Evolutionary conservation across 305 asterid species (phyloP), one percentile per base, ranked within the genome.

Genomic region (Fraxinus baroniana): DNA sequence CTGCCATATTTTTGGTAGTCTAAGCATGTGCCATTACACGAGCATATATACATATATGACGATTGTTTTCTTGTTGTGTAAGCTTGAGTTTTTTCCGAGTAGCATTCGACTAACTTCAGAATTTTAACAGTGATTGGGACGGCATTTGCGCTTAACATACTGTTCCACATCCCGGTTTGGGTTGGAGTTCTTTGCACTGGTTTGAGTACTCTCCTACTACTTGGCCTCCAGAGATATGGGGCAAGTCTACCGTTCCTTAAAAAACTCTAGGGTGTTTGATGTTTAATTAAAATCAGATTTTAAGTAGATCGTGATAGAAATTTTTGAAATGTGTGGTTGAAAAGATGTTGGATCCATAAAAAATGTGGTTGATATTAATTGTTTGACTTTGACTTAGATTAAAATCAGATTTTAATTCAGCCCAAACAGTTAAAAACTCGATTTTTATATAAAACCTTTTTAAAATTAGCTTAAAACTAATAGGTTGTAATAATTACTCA

Each of bases 181-280:
- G 92, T 70, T 44, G 99, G 99, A 76, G 99, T 96, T 44, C 92
- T 96, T 49, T 87, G 90, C 79, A 96, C 99, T 13, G 99, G 99
- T 26, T 80, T 86, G 7, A 94, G 99, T 57, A 96, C 99, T 78
- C 97, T 96, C 2, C 88, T 96, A n/a, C 83, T 96, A 10, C 85
- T 96, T 71, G 92, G 95, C 36, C 92, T 96, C 6, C 99, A 94
- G 70, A 88, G 87, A 93, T 96, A 93, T 83, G 98, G 99, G 13
- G 99, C 92, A 88, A 82, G 91, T 44, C 52, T 10, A 44, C 52
- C 12, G 52, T 44, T 44, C 52, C 52, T 44, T 44, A 44, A 44
- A 44, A 44, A 44, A 41, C 52, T 12, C 52, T 5, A 28, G 32
- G 32, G 32, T 28, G 32, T 28, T 28, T 28, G 32, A 28, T 0